Percentiles rank a stretch among this genome's conserved stretches.
These are phyloP conservation scores for Rostrohypoxylon terebratum DNA, from an alignment of 495 filamentous ascomycete genomes.

Conservation along the genomic window DNA sequence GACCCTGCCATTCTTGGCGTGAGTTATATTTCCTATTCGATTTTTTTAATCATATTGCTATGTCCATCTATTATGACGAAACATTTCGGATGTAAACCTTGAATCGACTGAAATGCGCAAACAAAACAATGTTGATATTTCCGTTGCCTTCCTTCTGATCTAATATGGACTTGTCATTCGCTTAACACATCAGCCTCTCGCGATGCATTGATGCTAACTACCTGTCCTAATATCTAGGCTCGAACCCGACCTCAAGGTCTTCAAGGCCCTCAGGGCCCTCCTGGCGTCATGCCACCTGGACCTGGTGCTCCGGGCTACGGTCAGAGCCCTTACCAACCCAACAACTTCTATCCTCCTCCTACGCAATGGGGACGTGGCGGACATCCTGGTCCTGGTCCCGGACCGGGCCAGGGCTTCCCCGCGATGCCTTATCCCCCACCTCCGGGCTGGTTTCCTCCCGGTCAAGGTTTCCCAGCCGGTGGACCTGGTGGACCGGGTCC, in stretches of 20 bases:
- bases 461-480: slow-evolving; percentile 78
- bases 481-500: slow-evolving; percentile 69
- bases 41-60: slow-evolving; percentile 5
- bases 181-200: slow-evolving; percentile 3
- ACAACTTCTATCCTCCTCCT: slow-evolving; percentile 62
- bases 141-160: slow-evolving; percentile 99
- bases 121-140: slow-evolving; percentile 88
- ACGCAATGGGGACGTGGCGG: slow-evolving; percentile 68
- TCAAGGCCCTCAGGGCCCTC: slow-evolving; percentile 23
- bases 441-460: slow-evolving; percentile 83
- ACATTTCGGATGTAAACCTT: slow-evolving; percentile 84
- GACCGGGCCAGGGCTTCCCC: slow-evolving; percentile 56
- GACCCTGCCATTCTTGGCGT: slow-evolving; percentile 98
- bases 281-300: slow-evolving; percentile 50
- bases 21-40: slow-evolving; percentile 62
- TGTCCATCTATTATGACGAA: slow-evolving; percentile 74
- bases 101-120: slow-evolving; percentile 89
- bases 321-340: slow-evolving; percentile 61
- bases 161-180: slow-evolving; percentile 31
- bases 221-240: slow-evolving; percentile 47
- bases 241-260: slow-evolving; percentile 49
- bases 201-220: slow-evolving; percentile 43
- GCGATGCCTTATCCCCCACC: slow-evolving; percentile 67
- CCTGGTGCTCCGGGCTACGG: slow-evolving; percentile 68
- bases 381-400: slow-evolving; percentile 56